Base-by-base conservation (phyloP, 768 basidiomycete species). In the Trametes gibbosa region DNA sequence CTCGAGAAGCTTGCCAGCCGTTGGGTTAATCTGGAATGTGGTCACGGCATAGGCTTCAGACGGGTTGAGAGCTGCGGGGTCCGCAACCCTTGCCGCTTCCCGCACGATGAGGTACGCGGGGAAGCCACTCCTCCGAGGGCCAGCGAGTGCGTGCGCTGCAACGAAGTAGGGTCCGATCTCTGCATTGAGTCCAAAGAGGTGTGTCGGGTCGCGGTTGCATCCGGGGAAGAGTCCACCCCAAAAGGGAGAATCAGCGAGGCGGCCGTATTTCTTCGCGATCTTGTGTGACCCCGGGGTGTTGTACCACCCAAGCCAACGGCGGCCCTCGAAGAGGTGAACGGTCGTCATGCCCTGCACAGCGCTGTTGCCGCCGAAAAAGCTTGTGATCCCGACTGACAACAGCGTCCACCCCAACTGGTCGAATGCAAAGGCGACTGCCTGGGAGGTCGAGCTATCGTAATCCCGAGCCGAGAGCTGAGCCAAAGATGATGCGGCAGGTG, bases 211-310 rank as follows among this genome's bases (percentile, higher is more conserved):
- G 61, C 52, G 41, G 13, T 53, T 50, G 21, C 10, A 29, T 21
- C 61, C 61, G 13, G 61, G 61, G 41, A 62, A 62, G 46, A 62
- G 61, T 0, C 61, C 61, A 34, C 58, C 56, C 61, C 61, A 62
- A 41, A 62, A 27, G 47, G 46, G 56, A 6, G 61, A 53, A 40
- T 58, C 58, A 12, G 61, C 56, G 41, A 62, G 56, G 32, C 54
- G 61, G 32, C 61, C 61, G 52, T 62, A 62, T 41, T 54, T 51
- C 47, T 62, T 62, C 14, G 61, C 61, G 29, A 58, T 58, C 56
- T 62, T 56, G 56, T 62, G 58, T 32, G 56, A 48, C 17, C 61
- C 61, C 1, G 61, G 61, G 6, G 61, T 35, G 47, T 62, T 62
- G 61, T 58, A 62, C 61, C 61, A 62, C 12, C 61, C 61, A 14